These are phyloP conservation scores for Cercospora sesami DNA, from an alignment of 2,329 filamentous ascomycete genomes.

Conservation along the genomic window DNA sequence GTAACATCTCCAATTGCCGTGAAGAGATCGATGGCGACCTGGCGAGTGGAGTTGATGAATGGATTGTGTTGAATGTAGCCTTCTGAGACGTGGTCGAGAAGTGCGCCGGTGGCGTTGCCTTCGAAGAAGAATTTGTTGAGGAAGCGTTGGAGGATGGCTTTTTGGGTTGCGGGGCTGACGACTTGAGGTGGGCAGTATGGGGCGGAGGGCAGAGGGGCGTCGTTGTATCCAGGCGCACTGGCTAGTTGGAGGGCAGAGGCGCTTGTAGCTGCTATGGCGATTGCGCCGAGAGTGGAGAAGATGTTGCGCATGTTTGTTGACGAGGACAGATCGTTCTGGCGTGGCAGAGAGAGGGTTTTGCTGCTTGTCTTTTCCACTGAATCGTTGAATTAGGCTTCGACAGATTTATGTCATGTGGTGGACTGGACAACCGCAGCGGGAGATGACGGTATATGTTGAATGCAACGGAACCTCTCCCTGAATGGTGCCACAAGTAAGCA, in stretches of 20 bases:
- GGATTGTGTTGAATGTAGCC: constrained; percentile 9
- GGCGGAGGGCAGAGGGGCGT: background rate
- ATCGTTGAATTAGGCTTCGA: background rate
- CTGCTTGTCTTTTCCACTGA: background rate
- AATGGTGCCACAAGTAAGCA: background rate
- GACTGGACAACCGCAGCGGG: background rate
- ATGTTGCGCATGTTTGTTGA: background rate
- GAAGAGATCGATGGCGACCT: background rate
- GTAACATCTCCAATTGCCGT: background rate
- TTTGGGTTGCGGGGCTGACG: background rate
- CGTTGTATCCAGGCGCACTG: background rate
- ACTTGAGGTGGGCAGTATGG: background rate
- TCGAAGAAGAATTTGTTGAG: constrained; percentile 6
- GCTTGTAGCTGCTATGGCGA: background rate
- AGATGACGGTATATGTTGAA: no score
- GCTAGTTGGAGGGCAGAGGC: background rate
- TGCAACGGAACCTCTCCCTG: no score
- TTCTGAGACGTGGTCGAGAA: background rate
- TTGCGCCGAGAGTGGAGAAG: background rate
- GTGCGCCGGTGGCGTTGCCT: background rate
- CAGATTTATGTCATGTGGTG: background rate
- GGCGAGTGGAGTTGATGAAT: background rate
- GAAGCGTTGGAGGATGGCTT: constrained; percentile 1
- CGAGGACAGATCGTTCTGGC: background rate
- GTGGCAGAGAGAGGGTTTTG: background rate